phyloP scores from a whole-genome alignment of 768 basidiomycete species.

The Mycena galopus region DNA sequence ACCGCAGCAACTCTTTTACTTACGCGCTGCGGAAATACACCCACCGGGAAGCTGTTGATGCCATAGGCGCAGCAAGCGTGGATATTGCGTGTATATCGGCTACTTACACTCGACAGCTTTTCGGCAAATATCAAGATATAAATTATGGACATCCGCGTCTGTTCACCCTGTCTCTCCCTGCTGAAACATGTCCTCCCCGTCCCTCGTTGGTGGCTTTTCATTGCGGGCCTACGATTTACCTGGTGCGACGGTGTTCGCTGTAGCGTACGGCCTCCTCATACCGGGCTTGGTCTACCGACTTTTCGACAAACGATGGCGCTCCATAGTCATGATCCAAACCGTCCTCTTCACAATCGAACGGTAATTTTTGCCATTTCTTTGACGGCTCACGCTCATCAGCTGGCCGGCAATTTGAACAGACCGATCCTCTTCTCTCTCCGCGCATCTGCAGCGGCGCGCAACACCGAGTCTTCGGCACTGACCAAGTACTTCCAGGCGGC shows the following conservation, averaged over 20 bases:
- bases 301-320: conserved; percentile 10
- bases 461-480: conserved; percentile 37
- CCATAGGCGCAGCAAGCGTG: no score
- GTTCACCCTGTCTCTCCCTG: not conserved
- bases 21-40: no score
- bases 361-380: not conserved
- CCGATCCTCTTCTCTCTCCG: conserved; percentile 41
- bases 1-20: no score
- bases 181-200: conserved; percentile 23
- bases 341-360: conserved; percentile 25
- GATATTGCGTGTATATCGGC: no score
- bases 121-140: no score
- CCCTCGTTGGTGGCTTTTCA: conserved; percentile 29
- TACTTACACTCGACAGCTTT: no score
- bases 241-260: conserved; percentile 17
- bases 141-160: no score
- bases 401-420: conserved; percentile 30
- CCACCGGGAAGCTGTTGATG: no score
- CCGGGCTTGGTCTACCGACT: conserved; percentile 22
- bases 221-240: conserved; percentile 30
- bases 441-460: conserved; percentile 31
- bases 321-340: not conserved
- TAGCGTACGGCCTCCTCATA: conserved; percentile 23
- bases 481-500: conserved; percentile 45
- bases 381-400: not conserved